A percentile compares a stretch with the other conserved stretches of the same genome.
Evolutionary conservation across 1,284 basidiomycete genomes (phyloP).

Genomic region (Inonotus hispidus): DNA sequence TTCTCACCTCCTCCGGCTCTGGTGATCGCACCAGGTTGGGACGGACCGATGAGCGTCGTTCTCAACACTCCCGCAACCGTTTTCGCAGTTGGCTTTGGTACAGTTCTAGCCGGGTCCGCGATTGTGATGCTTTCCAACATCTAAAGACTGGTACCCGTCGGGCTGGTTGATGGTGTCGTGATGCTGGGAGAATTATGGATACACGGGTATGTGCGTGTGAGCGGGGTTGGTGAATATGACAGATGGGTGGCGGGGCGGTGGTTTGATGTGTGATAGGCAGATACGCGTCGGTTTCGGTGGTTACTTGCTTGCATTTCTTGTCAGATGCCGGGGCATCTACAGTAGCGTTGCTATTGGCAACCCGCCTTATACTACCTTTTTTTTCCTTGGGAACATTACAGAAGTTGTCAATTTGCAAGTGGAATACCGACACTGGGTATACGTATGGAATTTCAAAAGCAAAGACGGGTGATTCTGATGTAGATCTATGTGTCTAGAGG

Average conservation of each 20-base stretch:
- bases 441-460: neutral
- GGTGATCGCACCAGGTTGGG: constrained; percentile 45
- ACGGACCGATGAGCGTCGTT: constrained; percentile 47
- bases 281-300: neutral
- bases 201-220: neutral
- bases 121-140: constrained; percentile 48
- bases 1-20: constrained; percentile 36
- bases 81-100: constrained; percentile 41
- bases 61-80: constrained; percentile 39
- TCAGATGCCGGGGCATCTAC: constrained; percentile 2
- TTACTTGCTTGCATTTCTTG: neutral
- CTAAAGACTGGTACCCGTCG: neutral
- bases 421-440: no score
- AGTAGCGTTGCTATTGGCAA: neutral
- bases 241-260: neutral
- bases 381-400: neutral
- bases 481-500: neutral
- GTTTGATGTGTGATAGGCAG: neutral
- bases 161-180: neutral
- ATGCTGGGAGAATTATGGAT: neutral
- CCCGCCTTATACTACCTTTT: neutral
- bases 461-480: neutral
- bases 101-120: constrained; percentile 40
- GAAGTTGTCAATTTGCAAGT: neutral
- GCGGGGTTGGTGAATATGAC: neutral